phyloP scores from a whole-genome alignment of 345 rosid genomes.

The Dipteronia dyeriana region DNA sequence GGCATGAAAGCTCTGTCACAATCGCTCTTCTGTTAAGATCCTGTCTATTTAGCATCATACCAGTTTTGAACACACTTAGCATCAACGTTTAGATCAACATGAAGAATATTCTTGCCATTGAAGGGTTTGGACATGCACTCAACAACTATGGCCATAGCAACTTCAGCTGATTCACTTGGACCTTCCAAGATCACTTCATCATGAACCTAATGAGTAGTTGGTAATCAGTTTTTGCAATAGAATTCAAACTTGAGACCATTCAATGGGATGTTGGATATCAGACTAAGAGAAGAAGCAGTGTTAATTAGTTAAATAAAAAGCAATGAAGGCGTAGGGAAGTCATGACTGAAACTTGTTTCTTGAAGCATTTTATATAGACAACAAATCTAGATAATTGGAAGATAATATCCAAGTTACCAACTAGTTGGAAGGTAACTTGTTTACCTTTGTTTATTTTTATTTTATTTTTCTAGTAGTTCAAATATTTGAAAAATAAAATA shows the following conservation, averaged over 20 bases:
- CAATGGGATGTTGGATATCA: background rate
- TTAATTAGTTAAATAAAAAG: background rate
- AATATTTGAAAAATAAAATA: too few relatives aligned
- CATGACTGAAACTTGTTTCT: background rate
- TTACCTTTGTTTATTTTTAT: too few relatives aligned
- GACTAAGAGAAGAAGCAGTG: constrained; percentile 1
- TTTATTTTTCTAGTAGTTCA: too few relatives aligned
- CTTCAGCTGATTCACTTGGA: constrained; percentile 79
- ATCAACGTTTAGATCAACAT: constrained; percentile 76
- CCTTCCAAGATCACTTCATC: constrained; percentile 99
- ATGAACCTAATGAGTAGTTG: constrained; percentile 61
- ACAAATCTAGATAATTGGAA: background rate
- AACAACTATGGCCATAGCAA: constrained; percentile 77
- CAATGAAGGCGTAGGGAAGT: background rate
- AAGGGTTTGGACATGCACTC: constrained; percentile 93
- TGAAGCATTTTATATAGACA: background rate
- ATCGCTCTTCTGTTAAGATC: constrained; percentile 11
- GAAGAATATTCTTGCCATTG: constrained; percentile 65
- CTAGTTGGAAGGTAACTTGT: background rate
- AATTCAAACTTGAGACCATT: background rate
- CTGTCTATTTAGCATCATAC: constrained; percentile 77
- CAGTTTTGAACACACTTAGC: constrained; percentile 92
- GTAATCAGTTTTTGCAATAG: constrained; percentile 12
- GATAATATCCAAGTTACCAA: background rate
- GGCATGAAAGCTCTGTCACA: background rate